Percentiles rank a stretch among this genome's conserved stretches.
These are phyloP conservation scores for Aegilops tauschii DNA, from an alignment of 176 grass and related monocot genomes.

Conservation along the genomic window DNA sequence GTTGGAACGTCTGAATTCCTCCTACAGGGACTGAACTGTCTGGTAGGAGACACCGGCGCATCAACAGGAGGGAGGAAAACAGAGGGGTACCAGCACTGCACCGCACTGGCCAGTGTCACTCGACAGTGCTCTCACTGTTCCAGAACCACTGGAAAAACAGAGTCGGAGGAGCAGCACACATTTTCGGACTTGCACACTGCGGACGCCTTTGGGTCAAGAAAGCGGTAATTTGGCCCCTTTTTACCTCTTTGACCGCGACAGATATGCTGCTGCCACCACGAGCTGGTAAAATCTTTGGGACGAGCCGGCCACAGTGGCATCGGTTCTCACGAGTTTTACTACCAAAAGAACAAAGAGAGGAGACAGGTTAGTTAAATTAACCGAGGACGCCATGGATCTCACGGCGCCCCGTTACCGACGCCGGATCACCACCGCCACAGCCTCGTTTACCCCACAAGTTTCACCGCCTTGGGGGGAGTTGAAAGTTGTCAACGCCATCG, in stretches of 20 bases:
- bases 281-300: not conserved
- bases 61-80: not conserved
- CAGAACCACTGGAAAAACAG: not conserved
- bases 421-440: not conserved
- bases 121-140: not conserved
- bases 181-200: not conserved
- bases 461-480: not conserved
- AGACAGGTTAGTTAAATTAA: not conserved
- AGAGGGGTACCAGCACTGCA: not conserved
- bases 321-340: not conserved
- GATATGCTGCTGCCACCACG: not conserved
- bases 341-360: not conserved
- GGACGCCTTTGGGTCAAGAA: not conserved
- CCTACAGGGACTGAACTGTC: not conserved
- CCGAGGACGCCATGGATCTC: conserved; percentile 4
- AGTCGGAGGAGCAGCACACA: not conserved
- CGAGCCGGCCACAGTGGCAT: not conserved
- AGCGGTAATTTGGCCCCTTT: not conserved
- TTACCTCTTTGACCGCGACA: not conserved
- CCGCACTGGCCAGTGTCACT: not conserved
- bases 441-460: not conserved
- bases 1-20: not conserved
- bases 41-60: not conserved
- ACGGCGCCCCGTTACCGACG: conserved; percentile 34
- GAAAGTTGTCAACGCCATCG: conserved; percentile 14